Evolutionary conservation across 108 stramenopile genomes (phyloP).

Genomic region (Epithemia pelagica): DNA sequence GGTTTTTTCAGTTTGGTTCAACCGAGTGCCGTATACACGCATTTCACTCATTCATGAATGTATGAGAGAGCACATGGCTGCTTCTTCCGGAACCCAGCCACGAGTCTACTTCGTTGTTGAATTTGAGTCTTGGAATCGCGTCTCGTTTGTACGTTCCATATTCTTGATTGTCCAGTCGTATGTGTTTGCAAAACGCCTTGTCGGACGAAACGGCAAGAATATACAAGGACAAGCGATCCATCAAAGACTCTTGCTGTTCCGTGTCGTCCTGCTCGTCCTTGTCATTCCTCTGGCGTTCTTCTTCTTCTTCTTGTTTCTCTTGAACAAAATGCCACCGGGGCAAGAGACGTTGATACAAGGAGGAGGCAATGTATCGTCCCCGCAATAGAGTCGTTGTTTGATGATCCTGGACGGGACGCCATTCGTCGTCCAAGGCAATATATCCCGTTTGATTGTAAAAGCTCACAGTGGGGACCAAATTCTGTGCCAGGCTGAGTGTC

Average conservation of each 20-base stretch:
- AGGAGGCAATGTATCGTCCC: slow-evolving; percentile 72
- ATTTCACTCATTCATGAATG: too few species aligned
- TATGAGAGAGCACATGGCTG: too few species aligned
- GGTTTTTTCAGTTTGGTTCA: too few species aligned
- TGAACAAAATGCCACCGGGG: slow-evolving; percentile 69
- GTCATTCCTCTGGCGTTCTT: too few species aligned
- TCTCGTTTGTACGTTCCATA: slow-evolving; percentile 46
- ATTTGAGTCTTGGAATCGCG: slow-evolving; percentile 67
- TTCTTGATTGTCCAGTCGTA: slow-evolving; percentile 35
- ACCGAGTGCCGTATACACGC: too few species aligned
- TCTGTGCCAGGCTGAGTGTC: slow-evolving; percentile 68
- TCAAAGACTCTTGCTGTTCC: too few species aligned
- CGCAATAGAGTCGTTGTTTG: slow-evolving; percentile 8
- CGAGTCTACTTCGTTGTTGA: slow-evolving; percentile 65
- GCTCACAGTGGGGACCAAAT: slow-evolving; percentile 61
- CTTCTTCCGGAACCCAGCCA: slow-evolving; percentile 77
- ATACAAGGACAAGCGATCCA: slow-evolving; percentile 46
- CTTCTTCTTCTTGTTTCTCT: slow-evolving; percentile 10
- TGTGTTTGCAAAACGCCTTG: slow-evolving; percentile 46
- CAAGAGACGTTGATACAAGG: slow-evolving; percentile 70
- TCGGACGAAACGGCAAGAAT: slow-evolving; percentile 59
- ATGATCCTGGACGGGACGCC: slow-evolving; percentile 5
- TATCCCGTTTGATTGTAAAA: slow-evolving; percentile 80
- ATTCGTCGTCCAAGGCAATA: slow-evolving; percentile 43
- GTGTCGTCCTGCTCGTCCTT: too few species aligned